Evolutionary conservation across 192 early-diverging fungal species (phyloP).

Genomic region (Linnemannia schmuckeri): DNA sequence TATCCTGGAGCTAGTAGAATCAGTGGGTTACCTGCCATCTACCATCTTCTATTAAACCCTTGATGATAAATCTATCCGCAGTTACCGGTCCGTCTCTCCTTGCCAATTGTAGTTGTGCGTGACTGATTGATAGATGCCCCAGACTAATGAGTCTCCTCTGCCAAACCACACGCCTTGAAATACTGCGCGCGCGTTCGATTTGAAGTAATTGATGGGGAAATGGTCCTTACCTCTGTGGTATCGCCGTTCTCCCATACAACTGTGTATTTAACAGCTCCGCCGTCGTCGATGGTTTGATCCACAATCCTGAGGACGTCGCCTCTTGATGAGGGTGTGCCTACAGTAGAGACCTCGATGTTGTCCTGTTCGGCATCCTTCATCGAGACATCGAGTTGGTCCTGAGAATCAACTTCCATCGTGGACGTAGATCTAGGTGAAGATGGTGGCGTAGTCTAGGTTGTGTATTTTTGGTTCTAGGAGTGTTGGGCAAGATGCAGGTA

Average conservation of each 20-base stretch:
- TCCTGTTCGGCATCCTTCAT: slow-evolving; percentile 1
- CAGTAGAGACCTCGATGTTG: background rate
- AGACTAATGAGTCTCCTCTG: background rate
- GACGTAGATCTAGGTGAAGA: background rate
- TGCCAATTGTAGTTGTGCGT: background rate
- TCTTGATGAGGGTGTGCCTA: slow-evolving; percentile 1
- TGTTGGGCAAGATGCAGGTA: too few species aligned
- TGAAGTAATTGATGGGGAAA: background rate
- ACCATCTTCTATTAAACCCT: background rate
- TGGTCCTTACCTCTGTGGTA: slow-evolving; percentile 54
- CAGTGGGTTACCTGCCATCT: background rate
- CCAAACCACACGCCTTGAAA: background rate
- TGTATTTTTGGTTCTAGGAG: too few species aligned
- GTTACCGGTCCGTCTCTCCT: background rate
- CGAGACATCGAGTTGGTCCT: slow-evolving; percentile 30
- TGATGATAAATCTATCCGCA: background rate
- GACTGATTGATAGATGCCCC: background rate
- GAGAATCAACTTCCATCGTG: slow-evolving; percentile 37
- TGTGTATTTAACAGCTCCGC: slow-evolving; percentile 53
- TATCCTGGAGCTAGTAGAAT: background rate
- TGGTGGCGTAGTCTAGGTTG: background rate
- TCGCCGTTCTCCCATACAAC: slow-evolving; percentile 55
- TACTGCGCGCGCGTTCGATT: background rate
- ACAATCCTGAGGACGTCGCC: slow-evolving; percentile 53
- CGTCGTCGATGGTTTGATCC: slow-evolving; percentile 44